phyloP scores from a whole-genome alignment of 2,329 filamentous ascomycete genomes.

The Epichloe glyceriae region DNA sequence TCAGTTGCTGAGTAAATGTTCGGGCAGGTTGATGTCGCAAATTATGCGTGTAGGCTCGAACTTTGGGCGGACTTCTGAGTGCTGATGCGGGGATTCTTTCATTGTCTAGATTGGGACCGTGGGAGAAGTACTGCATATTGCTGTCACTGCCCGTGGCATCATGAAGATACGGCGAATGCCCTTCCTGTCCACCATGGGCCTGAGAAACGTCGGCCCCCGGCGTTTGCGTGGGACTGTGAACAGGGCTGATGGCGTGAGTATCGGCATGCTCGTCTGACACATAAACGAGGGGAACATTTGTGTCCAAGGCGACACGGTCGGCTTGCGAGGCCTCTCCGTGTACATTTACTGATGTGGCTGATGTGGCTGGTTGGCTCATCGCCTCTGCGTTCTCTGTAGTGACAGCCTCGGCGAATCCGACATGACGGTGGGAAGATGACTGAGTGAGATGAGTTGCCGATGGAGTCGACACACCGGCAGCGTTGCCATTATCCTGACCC shows the following conservation, averaged over 20 bases:
- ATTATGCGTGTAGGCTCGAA: constrained; percentile 52
- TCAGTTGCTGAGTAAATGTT: constrained; percentile 62
- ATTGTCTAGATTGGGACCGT: constrained; percentile 24
- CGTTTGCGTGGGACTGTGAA: constrained; percentile 2
- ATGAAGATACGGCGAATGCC: constrained; percentile 3
- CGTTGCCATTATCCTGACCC: background rate
- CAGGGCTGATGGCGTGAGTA: constrained; percentile 1
- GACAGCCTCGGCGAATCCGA: constrained; percentile 37
- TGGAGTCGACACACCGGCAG: constrained; percentile 1
- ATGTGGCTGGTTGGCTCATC: background rate
- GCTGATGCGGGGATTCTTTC: constrained; percentile 28
- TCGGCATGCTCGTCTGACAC: constrained; percentile 1
- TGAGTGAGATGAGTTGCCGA: constrained; percentile 9
- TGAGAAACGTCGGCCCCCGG: background rate
- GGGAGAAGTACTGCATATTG: constrained; percentile 14
- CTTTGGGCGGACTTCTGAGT: constrained; percentile 20
- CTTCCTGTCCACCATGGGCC: background rate
- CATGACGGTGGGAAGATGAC: constrained; percentile 26
- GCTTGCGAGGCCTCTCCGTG: background rate
- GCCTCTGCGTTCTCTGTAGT: constrained; percentile 6
- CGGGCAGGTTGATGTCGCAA: constrained; percentile 54
- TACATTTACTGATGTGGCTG: background rate
- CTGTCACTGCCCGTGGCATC: constrained; percentile 10
- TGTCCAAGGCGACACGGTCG: background rate
- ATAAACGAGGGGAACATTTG: constrained; percentile 5